Evolutionary conservation across 2,329 filamentous ascomycete genomes (phyloP), one percentile per base, ranked within the genome.

Genomic region (Talaromyces sp.): DNA sequence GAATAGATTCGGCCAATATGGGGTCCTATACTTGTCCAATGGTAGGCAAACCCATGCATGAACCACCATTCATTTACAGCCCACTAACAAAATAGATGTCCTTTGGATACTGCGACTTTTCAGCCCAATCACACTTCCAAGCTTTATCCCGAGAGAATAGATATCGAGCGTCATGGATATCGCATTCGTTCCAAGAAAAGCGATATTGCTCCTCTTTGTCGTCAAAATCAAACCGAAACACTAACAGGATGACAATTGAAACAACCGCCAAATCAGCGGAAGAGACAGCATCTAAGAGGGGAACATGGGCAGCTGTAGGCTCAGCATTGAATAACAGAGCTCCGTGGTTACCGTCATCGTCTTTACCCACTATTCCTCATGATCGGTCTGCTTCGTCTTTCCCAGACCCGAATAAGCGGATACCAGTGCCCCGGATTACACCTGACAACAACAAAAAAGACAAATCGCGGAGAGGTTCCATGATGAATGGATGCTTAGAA

Each of bases 21-120:
- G 41, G 27, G 15, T 22, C 19, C 13, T 61, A 50, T 50, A 37
- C 41, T 2, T 49, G 58, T 22, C 3, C 43, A 22, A 37, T 61
- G 58, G 58, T 61, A 35, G 22, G 41, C 10, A 35, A 33, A 2
- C 27, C 25, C 19, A 2, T 22, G 10, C 22, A 19, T 8, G 13
- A 15, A 2, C 11, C 3, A 35, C 15, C 4, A 11, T n/a, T n/a
- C 9, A 35, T 19, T 7, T 8, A 35, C 7, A 54, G 2, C 19
- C 15, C 15, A 50, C 33, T 17, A 6, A 37, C 35, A 13, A n/a
- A 10, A 3, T 35, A 62, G 60, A 33, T 62, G 22, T 62, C 61
- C 19, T 43, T 41, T 13, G 61, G 61, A 33, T 62, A 62, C 27
- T 62, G 43, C 49, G 61, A 56, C 37, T 62, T 31, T n/a, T 41